Base-by-base conservation (phyloP, 1,284 basidiomycete species). In the Ceratobasidium theobromae region DNA sequence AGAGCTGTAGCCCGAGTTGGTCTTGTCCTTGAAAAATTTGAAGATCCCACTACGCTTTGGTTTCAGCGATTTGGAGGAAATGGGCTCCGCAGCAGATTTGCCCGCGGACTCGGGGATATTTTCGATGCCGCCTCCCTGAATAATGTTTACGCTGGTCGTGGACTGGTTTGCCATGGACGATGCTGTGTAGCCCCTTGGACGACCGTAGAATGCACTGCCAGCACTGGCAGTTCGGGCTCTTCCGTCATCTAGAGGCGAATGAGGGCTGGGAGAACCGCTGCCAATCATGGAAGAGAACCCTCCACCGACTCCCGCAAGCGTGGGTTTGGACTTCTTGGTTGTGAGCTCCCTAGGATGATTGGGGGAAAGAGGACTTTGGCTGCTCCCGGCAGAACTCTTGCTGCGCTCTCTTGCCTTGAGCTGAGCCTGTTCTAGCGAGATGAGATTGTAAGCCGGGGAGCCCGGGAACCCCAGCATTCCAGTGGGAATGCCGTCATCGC, bases 401-500 rank as follows among this genome's bases (percentile, higher is more conserved):
- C 58, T 52, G 23, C 68, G 66, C 30, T 67, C 53, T 18, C 62
- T 58, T 1, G 28, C 55, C 35, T 67, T 66, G 21, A 48, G 43
- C 33, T 62, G 60, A 18, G 69, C 69, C 28, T 70, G 64, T 28
- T 70, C 69, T 12, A 70, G 55, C 32, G 66, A 65, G 41, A 70
- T 70, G 12, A 70, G 54, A 25, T 60, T 60, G 21, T 46, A 70
- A 14, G 67, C 67, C 3, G 69, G 67, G 21, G 67, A 66, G 27
- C 65, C 69, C 21, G 69, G 67, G 35, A 68, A 68, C 14, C 41
- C 54, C n/a, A 53, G 64, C 68, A 69, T 69, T 4, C 68, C 68
- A 11, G 46, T 9, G 4, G 68, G 68, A 23, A 21, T 40, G 6
- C 33, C 48, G 23, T 52, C 58, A 3, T 18, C 4, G 11, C 35